A percentile compares a stretch with the other conserved stretches of the same genome.
phyloP scores from a whole-genome alignment of 495 filamentous ascomycete genomes.

The Penicillium ochrochloron region DNA sequence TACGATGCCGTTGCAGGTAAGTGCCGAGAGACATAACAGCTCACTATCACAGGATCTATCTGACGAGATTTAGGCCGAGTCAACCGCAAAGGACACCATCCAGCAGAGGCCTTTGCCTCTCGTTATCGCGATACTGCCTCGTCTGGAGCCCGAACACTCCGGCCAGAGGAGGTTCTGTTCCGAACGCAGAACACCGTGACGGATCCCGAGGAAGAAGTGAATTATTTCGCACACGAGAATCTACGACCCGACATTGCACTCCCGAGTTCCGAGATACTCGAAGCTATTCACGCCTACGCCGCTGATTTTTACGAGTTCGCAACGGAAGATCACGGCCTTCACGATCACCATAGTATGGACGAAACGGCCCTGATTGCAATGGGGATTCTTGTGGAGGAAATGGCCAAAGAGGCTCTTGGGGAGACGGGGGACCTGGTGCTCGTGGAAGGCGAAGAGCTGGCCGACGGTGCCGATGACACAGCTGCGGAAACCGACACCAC shows the following conservation, averaged over 20 bases:
- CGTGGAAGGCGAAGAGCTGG: constrained; percentile 61
- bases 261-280: constrained; percentile 76
- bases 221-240: constrained; percentile 66
- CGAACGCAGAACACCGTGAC: constrained; percentile 61
- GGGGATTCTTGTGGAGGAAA: constrained; percentile 83
- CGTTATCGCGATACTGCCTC: constrained; percentile 57
- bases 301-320: constrained; percentile 68
- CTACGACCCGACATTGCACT: constrained; percentile 59
- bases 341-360: constrained; percentile 73
- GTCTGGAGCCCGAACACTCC: constrained; percentile 53
- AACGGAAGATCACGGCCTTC: constrained; percentile 35
- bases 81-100: constrained; percentile 48
- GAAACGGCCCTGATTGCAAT: constrained; percentile 83
- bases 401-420: constrained; percentile 64
- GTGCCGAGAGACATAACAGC: constrained; percentile 2
- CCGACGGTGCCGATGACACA: constrained; percentile 27
- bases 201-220: constrained; percentile 70
- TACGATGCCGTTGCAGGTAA: constrained; percentile 84
- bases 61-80: constrained; percentile 51
- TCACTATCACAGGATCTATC: constrained; percentile 14
- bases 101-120: constrained; percentile 39
- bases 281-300: constrained; percentile 73
- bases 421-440: constrained; percentile 76
- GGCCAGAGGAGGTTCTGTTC: constrained; percentile 79
- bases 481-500: constrained; percentile 16